phyloP scores from a whole-genome alignment of 345 rosid genomes.

The Carallia pectinifolia region DNA sequence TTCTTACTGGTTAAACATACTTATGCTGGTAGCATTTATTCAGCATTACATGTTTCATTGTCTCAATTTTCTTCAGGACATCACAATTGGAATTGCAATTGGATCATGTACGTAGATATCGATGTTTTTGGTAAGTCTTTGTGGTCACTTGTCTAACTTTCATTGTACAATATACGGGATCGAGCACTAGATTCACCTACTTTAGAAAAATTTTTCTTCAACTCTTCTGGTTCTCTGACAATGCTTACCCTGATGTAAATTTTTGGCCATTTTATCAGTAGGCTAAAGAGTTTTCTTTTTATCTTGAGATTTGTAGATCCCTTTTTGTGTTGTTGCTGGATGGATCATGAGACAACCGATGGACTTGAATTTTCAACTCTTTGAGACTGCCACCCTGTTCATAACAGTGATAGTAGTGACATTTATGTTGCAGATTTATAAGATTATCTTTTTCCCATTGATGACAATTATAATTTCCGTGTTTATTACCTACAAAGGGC shows the following conservation, averaged over 20 bases:
- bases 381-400: slow-evolving; percentile 47
- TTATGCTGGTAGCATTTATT: background rate
- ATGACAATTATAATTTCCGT: background rate
- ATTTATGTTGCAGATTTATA: slow-evolving; percentile 48
- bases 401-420: slow-evolving; percentile 45
- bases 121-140: slow-evolving; percentile 71
- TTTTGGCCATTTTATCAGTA: background rate
- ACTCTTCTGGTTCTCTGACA: too few species aligned
- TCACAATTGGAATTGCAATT: slow-evolving; percentile 86
- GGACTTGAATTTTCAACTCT: slow-evolving; percentile 50
- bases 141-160: background rate
- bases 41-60: too few species aligned
- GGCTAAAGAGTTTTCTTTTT: background rate
- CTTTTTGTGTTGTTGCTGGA: slow-evolving; percentile 43
- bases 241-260: too few species aligned
- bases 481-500: background rate
- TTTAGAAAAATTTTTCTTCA: background rate
- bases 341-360: slow-evolving; percentile 43
- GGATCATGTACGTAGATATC: slow-evolving; percentile 90
- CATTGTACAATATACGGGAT: background rate
- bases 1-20: background rate
- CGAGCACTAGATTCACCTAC: background rate
- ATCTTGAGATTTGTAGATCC: slow-evolving; percentile 33
- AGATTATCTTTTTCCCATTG: background rate
- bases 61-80: slow-evolving; percentile 44